A percentile compares a stretch with the other conserved stretches of the same genome.
Conservation (phyloP, 371 early-diverging fungal species). For the Batkoa obscura region DNA sequence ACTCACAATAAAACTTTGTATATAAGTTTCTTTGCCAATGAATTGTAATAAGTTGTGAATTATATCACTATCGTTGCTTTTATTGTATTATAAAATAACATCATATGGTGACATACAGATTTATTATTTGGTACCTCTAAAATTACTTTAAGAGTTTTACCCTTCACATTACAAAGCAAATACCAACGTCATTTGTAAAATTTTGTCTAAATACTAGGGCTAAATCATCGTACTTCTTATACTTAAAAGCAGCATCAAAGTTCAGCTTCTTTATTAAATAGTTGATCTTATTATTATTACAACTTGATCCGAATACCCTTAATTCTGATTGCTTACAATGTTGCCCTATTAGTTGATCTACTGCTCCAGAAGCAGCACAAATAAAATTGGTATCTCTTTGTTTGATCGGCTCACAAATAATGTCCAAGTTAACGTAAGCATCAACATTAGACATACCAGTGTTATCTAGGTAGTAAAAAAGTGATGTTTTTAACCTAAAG, state of each 20-base stretch:
- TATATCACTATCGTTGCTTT: conserved; percentile 17
- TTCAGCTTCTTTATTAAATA: conserved; percentile 25
- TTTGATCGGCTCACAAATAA: not conserved
- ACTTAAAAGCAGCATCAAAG: conserved; percentile 50
- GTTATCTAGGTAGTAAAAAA: not conserved
- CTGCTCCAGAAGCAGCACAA: not conserved
- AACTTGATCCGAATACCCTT: not conserved
- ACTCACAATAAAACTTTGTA: conserved; percentile 23
- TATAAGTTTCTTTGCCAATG: conserved; percentile 21
- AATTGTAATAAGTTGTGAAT: conserved; percentile 22
- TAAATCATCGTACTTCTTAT: conserved; percentile 24
- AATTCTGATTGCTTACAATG: not conserved
- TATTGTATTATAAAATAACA: conserved; percentile 48
- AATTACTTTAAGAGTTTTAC: conserved; percentile 37
- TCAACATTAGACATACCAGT: not conserved
- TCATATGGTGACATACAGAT: conserved; percentile 29
- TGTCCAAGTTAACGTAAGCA: not conserved
- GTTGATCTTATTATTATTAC: conserved; percentile 43
- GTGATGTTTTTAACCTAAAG: not conserved
- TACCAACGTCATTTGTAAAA: conserved; percentile 45
- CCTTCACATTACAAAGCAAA: conserved; percentile 49
- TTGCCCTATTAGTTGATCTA: not conserved
- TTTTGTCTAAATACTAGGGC: conserved; percentile 8
- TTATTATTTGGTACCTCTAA: conserved; percentile 9
- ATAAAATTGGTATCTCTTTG: not conserved